A percentile compares a stretch with the other conserved stretches of the same genome.
These are phyloP conservation scores for Sphaerulina vaccinii DNA, from an alignment of 2,329 filamentous ascomycete genomes.

Conservation along the genomic window DNA sequence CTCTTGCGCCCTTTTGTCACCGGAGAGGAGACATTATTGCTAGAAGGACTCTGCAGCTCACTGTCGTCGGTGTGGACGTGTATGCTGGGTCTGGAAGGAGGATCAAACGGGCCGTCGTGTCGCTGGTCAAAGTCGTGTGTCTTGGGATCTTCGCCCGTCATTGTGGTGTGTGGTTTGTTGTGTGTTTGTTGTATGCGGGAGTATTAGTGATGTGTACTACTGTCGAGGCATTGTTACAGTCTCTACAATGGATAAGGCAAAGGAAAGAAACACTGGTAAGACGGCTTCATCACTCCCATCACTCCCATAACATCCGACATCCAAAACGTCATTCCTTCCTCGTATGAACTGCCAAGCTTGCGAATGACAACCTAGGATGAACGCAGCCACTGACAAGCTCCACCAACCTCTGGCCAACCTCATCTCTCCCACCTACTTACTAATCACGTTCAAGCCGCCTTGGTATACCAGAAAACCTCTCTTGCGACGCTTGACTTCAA, in stretches of 20 bases:
- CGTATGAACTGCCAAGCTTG: no score
- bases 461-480: not conserved
- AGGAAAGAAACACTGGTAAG: not conserved
- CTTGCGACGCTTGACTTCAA: not conserved
- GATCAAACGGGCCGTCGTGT: slow-evolving; percentile 35
- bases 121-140: slow-evolving; percentile 38
- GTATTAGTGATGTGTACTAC: not conserved
- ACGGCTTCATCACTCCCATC: no score
- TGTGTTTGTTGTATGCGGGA: not conserved
- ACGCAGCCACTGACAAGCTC: not conserved
- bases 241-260: not conserved
- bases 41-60: not conserved
- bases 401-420: not conserved
- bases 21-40: not conserved
- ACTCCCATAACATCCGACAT: no score
- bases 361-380: no score
- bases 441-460: not conserved
- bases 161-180: not conserved
- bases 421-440: not conserved
- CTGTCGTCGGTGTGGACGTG: slow-evolving; percentile 5
- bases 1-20: slow-evolving; percentile 37
- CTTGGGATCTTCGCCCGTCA: slow-evolving; percentile 21
- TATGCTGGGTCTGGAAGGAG: slow-evolving; percentile 15
- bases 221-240: not conserved
- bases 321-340: no score